phyloP scores from a whole-genome alignment of 768 basidiomycete species.

The Serendipita indica region DNA sequence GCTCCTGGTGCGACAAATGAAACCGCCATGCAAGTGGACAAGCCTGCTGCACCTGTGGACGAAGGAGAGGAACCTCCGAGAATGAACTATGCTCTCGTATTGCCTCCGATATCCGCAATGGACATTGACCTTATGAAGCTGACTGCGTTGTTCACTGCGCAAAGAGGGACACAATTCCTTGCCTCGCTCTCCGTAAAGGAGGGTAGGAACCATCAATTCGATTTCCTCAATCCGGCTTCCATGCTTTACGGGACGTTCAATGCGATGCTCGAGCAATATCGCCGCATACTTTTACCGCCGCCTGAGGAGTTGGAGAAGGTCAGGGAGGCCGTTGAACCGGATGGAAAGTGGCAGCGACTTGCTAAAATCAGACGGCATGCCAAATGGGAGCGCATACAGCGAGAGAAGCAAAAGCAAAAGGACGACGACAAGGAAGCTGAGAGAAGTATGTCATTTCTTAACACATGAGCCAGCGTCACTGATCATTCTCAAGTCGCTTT shows the following conservation, averaged over 20 bases:
- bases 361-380: slow-evolving; percentile 64
- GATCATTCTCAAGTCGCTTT: slow-evolving; percentile 50
- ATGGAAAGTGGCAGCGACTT: slow-evolving; percentile 62
- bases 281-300: slow-evolving; percentile 73
- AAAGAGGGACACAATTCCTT: slow-evolving; percentile 76
- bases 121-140: slow-evolving; percentile 85
- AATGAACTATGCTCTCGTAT: slow-evolving; percentile 68
- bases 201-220: slow-evolving; percentile 94
- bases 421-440: slow-evolving; percentile 90
- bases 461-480: background rate
- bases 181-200: slow-evolving; percentile 72
- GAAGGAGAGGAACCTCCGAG: slow-evolving; percentile 46
- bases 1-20: slow-evolving; percentile 31
- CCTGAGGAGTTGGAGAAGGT: slow-evolving; percentile 58
- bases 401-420: slow-evolving; percentile 72
- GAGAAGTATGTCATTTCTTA: slow-evolving; percentile 39
- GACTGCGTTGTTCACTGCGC: slow-evolving; percentile 90
- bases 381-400: slow-evolving; percentile 74
- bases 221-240: slow-evolving; percentile 90
- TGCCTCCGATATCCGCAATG: slow-evolving; percentile 34
- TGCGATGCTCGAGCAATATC: slow-evolving; percentile 90
- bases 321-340: slow-evolving; percentile 46
- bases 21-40: slow-evolving; percentile 25
- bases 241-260: slow-evolving; percentile 96
- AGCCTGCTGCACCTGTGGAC: slow-evolving; percentile 11